Evolutionary conservation across 768 basidiomycete genomes (phyloP).

Genomic region (Rossbeevera mucosa): DNA sequence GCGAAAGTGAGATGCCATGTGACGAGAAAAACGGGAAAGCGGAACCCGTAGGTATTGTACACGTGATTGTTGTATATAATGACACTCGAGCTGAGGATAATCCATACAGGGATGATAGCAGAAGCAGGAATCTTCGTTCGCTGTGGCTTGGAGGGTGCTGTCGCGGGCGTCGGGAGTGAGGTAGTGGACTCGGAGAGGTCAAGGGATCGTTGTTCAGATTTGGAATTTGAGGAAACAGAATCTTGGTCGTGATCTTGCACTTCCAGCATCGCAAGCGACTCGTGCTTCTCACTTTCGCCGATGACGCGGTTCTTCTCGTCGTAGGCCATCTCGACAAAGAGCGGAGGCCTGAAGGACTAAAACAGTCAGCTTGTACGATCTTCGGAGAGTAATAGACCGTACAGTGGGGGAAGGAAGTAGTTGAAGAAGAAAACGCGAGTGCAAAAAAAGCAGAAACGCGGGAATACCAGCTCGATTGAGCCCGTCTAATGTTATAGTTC

Average conservation of each 20-base stretch:
- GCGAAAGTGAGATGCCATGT: conserved; percentile 80
- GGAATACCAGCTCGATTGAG: neutral
- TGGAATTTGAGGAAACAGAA: neutral
- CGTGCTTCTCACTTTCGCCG: conserved; percentile 16
- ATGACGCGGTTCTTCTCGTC: conserved; percentile 21
- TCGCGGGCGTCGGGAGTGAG: conserved; percentile 57
- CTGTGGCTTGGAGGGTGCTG: conserved; percentile 37
- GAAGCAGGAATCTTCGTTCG: conserved; percentile 59
- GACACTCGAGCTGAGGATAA: conserved; percentile 79
- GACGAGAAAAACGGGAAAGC: conserved; percentile 89
- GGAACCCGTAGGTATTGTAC: conserved; percentile 79
- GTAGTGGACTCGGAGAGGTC: conserved; percentile 5
- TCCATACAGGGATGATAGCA: conserved; percentile 89
- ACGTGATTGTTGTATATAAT: conserved; percentile 96
- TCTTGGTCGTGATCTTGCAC: conserved; percentile 18
- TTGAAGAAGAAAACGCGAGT: neutral
- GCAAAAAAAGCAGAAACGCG: neutral
- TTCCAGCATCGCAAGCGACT: conserved; percentile 15
- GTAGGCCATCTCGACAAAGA: conserved; percentile 15
- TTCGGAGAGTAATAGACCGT: neutral
- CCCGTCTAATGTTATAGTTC: neutral
- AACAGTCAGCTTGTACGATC: neutral
- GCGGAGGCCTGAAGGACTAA: neutral
- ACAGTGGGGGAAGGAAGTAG: conserved; percentile 7
- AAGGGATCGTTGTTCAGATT: neutral